phyloP scores from a whole-genome alignment of 164 flowering plant species.

The Aristolochia fimbriata region DNA sequence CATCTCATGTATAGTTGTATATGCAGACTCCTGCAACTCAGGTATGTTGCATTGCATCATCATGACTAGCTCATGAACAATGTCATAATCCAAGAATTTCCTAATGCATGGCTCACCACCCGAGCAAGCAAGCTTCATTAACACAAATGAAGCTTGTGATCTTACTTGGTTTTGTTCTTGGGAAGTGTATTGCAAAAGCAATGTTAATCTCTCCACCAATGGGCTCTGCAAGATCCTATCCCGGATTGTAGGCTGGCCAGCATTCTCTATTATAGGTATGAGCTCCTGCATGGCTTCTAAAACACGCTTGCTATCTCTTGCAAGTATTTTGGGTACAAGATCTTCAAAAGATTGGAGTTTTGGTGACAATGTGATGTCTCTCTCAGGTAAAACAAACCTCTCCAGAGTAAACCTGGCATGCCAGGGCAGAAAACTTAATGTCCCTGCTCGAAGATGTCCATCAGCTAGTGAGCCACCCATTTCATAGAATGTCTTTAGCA shows the following conservation, averaged over 20 bases:
- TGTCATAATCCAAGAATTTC: conserved; percentile 26
- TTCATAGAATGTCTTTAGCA: conserved; percentile 33
- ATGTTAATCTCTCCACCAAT: conserved; percentile 22
- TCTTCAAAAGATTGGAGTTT: conserved; percentile 30
- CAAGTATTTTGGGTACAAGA: conserved; percentile 23
- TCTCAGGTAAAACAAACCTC: conserved; percentile 21
- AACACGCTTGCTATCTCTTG: conserved; percentile 18
- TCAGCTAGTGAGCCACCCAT: conserved; percentile 17
- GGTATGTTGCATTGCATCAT: conserved; percentile 31
- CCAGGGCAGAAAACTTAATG: conserved; percentile 35
- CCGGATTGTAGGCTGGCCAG: conserved; percentile 23
- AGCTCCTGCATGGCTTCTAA: conserved; percentile 37
- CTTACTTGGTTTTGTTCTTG: conserved; percentile 18
- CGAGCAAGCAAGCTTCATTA: conserved; percentile 35
- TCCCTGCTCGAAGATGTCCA: conserved; percentile 21
- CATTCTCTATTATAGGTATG: conserved; percentile 31
- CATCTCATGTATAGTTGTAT: conserved; percentile 35
- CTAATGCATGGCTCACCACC: conserved; percentile 36
- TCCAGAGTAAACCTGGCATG: conserved; percentile 35
- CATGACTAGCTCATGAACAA: conserved; percentile 29
- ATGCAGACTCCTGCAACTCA: conserved; percentile 42
- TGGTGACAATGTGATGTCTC: conserved; percentile 15
- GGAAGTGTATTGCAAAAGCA: conserved; percentile 17
- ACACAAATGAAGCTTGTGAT: conserved; percentile 31
- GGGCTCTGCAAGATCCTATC: conserved; percentile 35